phyloP scores from a whole-genome alignment of 2,329 filamentous ascomycete species.

The Pezicula rhizophila region DNA sequence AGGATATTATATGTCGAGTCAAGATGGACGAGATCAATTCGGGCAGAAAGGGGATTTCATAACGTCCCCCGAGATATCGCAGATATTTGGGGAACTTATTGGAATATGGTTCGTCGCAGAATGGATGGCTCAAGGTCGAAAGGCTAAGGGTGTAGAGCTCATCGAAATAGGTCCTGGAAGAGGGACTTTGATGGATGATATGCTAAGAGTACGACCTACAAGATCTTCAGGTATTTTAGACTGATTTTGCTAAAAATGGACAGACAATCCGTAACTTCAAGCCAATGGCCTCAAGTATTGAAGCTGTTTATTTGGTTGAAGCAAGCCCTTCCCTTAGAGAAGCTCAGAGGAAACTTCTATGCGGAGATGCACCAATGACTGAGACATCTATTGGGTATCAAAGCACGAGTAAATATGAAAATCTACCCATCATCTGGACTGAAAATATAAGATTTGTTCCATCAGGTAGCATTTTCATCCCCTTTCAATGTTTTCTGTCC shows the following conservation, averaged over 20 bases:
- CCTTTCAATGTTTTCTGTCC: not conserved
- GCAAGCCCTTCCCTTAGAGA: constrained; percentile 75
- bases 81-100: constrained; percentile 90
- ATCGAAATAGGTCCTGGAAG: constrained; percentile 92
- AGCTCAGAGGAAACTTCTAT: constrained; percentile 76
- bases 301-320: constrained; percentile 90
- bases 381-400: constrained; percentile 69
- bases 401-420: constrained; percentile 69
- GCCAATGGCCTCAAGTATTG: constrained; percentile 66
- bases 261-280: constrained; percentile 84
- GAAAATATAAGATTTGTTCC: constrained; percentile 45
- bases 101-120: constrained; percentile 94
- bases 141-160: constrained; percentile 69
- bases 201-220: constrained; percentile 63
- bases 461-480: constrained; percentile 7
- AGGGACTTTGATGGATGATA: constrained; percentile 95
- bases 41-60: constrained; percentile 93
- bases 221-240: not conserved
- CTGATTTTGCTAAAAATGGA: constrained; percentile 7
- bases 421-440: constrained; percentile 78
- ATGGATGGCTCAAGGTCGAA: constrained; percentile 87
- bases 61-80: constrained; percentile 94
- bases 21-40: constrained; percentile 73
- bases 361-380: constrained; percentile 62
- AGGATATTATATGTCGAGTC: constrained; percentile 84